Base-by-base conservation (phyloP, 352 stramenopile species). In the Vaucheria bursata region DNA sequence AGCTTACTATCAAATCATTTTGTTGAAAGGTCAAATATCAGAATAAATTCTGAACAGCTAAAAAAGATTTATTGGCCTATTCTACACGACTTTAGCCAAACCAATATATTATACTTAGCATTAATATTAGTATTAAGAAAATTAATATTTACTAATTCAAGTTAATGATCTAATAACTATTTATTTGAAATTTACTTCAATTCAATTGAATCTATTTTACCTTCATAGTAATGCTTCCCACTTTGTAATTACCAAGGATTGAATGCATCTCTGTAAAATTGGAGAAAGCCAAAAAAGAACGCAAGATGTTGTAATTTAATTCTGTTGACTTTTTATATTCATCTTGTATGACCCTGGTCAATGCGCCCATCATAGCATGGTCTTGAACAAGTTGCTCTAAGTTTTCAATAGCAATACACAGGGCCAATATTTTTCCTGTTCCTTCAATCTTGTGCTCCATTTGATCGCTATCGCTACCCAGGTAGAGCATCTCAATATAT, bases 311-410 rank as follows among this genome's bases (percentile, higher is more conserved):
- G 78, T 97, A 91, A 35, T 89, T 90, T 66, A 98, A 91, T 83
- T 97, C 93, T 73, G 92, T 92, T 70, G 87, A 94, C 82, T 96
- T 95, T 83, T 94, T 94, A 87, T 94, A 96, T 73, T 97, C 93
- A 82, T 97, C 94, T 67, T 93, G 93, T 35, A 97, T 85, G 18
- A 97, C 90, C 18, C 94, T 89, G 50, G 91, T 95, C 2, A 98
- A 84, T 5, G 96, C 87, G 71, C 90, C 92, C 90, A 97, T 97
- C 25, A 98, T 87, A 49, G 93, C 88, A 38, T 97, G 89, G 78
- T 97, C 94, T 82, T 97, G 89, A 39, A 97, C 90, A 32, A 98
- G 87, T 39, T 89, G 83, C 71, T 97, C 91, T 34, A 97, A 91
- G 78, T 95, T 95, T 32, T 87, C 89, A 0, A 91, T 89, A 73